These are phyloP conservation scores for Pleurotus djamor DNA, from an alignment of 768 basidiomycete genomes.

Conservation along the genomic window DNA sequence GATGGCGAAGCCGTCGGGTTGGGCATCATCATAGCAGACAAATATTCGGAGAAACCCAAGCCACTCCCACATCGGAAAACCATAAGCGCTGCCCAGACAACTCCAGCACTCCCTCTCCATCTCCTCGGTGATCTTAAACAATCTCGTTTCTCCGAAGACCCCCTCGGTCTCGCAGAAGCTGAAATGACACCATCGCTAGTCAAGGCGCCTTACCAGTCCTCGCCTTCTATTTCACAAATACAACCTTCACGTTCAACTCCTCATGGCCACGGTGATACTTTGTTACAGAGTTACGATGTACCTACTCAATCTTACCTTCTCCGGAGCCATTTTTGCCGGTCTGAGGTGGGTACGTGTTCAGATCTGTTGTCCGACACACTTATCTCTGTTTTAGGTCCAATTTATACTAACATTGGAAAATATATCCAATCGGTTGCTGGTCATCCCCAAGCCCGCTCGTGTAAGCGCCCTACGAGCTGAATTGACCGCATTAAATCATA, in stretches of 20 bases:
- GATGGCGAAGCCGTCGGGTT: constrained; percentile 18
- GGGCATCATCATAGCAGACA: constrained; percentile 10
- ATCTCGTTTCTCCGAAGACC: constrained; percentile 67
- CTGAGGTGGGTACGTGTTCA: constrained; percentile 55
- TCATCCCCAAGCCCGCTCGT: constrained; percentile 91
- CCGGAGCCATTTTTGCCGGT: constrained; percentile 84
- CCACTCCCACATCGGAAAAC: constrained; percentile 37
- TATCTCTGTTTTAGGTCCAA: constrained; percentile 54
- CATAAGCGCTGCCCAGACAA: constrained; percentile 68
- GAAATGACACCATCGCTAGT: constrained; percentile 21
- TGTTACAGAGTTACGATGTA: constrained; percentile 68
- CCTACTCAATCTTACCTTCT: constrained; percentile 71
- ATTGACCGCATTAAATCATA: constrained; percentile 92
- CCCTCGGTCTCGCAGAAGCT: constrained; percentile 66
- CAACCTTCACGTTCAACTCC: constrained; percentile 43
- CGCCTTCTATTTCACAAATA: constrained; percentile 59
- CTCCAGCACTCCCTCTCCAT: constrained; percentile 69
- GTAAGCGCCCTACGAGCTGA: constrained; percentile 97
- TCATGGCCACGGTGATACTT: constrained; percentile 44
- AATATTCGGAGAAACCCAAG: constrained; percentile 17
- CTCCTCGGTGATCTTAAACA: constrained; percentile 43
- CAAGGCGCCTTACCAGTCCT: constrained; percentile 61
- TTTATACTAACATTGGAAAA: constrained; percentile 88
- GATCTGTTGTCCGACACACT: constrained; percentile 4
- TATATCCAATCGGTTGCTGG: constrained; percentile 87